Evolutionary conservation across 257 asterid genomes (phyloP).

Genomic region (Capsicum chinense): DNA sequence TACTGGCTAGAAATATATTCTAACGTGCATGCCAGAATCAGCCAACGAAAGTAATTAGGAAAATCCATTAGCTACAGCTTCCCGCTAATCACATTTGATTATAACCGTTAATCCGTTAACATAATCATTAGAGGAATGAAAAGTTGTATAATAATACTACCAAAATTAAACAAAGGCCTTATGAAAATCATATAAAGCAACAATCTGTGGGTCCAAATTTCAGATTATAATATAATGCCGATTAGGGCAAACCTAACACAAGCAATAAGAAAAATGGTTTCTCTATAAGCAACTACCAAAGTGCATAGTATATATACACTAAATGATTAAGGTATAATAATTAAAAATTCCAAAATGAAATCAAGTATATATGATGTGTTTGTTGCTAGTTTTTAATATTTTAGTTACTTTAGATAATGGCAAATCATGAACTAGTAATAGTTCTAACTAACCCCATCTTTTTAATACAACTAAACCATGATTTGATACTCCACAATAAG

Average conservation of each 20-base stretch:
- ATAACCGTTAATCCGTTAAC: slow-evolving; percentile 14
- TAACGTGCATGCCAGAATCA: slow-evolving; percentile 12
- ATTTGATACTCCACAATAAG: slow-evolving; percentile 16
- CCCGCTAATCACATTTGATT: background rate
- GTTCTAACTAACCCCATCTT: background rate
- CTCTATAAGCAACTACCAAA: slow-evolving; percentile 22
- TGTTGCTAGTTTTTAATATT: background rate
- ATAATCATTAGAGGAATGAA: slow-evolving; percentile 20
- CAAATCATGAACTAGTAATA: slow-evolving; percentile 16
- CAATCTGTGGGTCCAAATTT: background rate
- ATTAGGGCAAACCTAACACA: slow-evolving; percentile 20
- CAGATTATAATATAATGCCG: background rate
- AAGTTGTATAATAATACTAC: background rate
- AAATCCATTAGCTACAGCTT: slow-evolving; percentile 1
- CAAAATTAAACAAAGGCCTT: background rate
- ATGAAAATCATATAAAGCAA: slow-evolving; percentile 16
- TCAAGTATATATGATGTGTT: background rate
- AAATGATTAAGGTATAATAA: background rate
- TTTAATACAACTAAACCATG: slow-evolving; percentile 11
- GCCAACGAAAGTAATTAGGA: background rate
- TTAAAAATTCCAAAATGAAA: background rate
- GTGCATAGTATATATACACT: slow-evolving; percentile 10
- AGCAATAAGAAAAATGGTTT: background rate
- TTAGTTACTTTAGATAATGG: background rate
- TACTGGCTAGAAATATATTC: background rate